Percentiles rank a stretch among this genome's conserved stretches.
Conservation (phyloP, 108 stramenopile species). For the Nitzschia putrida region DNA sequence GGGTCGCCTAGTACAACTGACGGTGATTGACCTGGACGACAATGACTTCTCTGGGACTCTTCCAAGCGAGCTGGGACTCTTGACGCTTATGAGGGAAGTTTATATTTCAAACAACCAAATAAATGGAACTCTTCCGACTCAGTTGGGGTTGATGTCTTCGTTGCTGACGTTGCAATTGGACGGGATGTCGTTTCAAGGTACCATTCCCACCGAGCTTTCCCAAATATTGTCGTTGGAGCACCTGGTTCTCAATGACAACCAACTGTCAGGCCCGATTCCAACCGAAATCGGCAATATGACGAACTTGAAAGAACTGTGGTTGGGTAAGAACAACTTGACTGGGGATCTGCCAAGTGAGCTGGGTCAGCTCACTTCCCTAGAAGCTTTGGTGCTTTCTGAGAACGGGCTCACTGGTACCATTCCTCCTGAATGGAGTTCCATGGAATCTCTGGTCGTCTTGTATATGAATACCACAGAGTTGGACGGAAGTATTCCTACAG, state of each 20-base stretch:
- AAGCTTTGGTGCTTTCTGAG: constrained; percentile 23
- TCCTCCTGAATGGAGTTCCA: constrained; percentile 34
- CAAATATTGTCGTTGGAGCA: background rate
- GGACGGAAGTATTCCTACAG: constrained; percentile 13
- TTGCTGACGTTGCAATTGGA: background rate
- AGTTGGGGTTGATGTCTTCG: constrained; percentile 8
- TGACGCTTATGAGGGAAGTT: constrained; percentile 3
- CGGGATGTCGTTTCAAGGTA: constrained; percentile 5
- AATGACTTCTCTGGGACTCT: constrained; percentile 33
- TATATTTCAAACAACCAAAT: constrained; percentile 12
- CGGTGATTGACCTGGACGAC: constrained; percentile 18
- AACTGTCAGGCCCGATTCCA: constrained; percentile 38
- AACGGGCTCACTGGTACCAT: constrained; percentile 49
- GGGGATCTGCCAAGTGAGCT: constrained; percentile 19
- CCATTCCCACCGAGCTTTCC: constrained; percentile 12
- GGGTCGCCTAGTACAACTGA: constrained; percentile 9
- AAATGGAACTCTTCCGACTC: constrained; percentile 28
- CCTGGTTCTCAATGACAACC: constrained; percentile 44
- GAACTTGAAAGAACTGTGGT: constrained; percentile 9
- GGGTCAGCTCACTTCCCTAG: constrained; percentile 13
- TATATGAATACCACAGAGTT: constrained; percentile 16
- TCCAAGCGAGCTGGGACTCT: constrained; percentile 25
- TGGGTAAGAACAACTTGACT: constrained; percentile 14
- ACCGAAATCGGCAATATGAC: constrained; percentile 29
- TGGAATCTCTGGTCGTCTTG: constrained; percentile 12